Conservation (phyloP, 1,284 basidiomycete genomes). For the Sporisorium sorghi region DNA sequence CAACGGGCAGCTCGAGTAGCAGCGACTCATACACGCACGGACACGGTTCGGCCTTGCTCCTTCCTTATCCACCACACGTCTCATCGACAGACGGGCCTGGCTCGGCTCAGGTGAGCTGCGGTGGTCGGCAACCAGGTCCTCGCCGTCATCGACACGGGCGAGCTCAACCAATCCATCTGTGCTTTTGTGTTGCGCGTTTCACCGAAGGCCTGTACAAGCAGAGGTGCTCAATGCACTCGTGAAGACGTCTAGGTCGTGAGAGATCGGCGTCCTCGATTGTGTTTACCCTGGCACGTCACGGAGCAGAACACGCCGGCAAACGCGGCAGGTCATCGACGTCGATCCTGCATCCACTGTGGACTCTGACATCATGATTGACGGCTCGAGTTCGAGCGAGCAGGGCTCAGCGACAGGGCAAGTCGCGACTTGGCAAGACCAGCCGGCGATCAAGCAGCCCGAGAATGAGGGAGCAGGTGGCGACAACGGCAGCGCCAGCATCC, state of each 20-base stretch:
- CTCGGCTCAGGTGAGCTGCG: constrained; percentile 17
- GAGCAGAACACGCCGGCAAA: background rate
- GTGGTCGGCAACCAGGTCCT: constrained; percentile 4
- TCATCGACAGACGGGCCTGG: constrained; percentile 5
- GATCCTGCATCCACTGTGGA: background rate
- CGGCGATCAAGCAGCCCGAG: constrained; percentile 3
- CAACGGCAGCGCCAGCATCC: background rate
- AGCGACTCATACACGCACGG: no score
- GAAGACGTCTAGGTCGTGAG: background rate
- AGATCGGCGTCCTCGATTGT: no score
- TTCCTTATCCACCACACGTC: constrained; percentile 9
- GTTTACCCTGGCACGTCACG: background rate
- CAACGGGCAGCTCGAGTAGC: constrained; percentile 4
- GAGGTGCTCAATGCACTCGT: constrained; percentile 2
- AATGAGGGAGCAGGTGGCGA: background rate
- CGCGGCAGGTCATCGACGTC: background rate
- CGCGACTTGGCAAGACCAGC: constrained; percentile 12
- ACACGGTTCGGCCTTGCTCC: no score
- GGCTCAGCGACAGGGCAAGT: background rate
- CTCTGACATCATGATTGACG: constrained; percentile 4
- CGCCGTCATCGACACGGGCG: constrained; percentile 15
- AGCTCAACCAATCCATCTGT: constrained; percentile 1
- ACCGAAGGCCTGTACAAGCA: background rate
- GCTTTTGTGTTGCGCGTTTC: background rate
- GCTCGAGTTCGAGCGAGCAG: constrained; percentile 5